phyloP scores from a whole-genome alignment of 2,329 filamentous ascomycete genomes.

The Pyrenophora seminiperda region DNA sequence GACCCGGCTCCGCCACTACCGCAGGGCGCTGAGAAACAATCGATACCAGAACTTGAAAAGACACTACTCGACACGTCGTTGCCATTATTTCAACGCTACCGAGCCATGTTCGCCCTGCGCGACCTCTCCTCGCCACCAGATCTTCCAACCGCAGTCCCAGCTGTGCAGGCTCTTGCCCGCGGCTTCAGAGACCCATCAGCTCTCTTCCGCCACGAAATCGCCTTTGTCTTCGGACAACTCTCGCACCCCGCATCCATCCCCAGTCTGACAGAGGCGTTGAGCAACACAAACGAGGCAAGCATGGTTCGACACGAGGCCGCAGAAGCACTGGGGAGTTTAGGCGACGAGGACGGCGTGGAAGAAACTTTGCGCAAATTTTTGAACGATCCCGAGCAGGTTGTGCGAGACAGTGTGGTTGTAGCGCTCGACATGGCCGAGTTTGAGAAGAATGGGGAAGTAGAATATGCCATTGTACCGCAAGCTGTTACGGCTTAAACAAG shows the following conservation, averaged over 20 bases:
- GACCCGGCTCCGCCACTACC: conserved; percentile 92
- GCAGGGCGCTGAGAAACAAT: conserved; percentile 63
- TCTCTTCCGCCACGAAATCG: conserved; percentile 95
- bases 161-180: conserved; percentile 81
- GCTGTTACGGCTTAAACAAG: conserved; percentile 32
- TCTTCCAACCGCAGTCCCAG: conserved; percentile 85
- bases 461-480: conserved; percentile 86
- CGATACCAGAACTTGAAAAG: conserved; percentile 75
- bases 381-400: conserved; percentile 88
- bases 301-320: conserved; percentile 99
- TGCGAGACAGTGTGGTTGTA: conserved; percentile 92
- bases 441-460: conserved; percentile 83
- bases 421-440: conserved; percentile 98
- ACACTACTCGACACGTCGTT: conserved; percentile 77
- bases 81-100: conserved; percentile 89
- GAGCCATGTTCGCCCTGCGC: conserved; percentile 96
- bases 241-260: conserved; percentile 97
- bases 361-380: conserved; percentile 81
- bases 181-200: conserved; percentile 86
- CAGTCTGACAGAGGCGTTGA: conserved; percentile 77
- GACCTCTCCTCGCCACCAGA: conserved; percentile 94
- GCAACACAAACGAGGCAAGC: conserved; percentile 79
- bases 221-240: conserved; percentile 96
- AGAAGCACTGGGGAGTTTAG: conserved; percentile 91
- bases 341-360: conserved; percentile 91